Base-by-base conservation (phyloP, 345 rosid species). In the Mercurialis annua region DNA sequence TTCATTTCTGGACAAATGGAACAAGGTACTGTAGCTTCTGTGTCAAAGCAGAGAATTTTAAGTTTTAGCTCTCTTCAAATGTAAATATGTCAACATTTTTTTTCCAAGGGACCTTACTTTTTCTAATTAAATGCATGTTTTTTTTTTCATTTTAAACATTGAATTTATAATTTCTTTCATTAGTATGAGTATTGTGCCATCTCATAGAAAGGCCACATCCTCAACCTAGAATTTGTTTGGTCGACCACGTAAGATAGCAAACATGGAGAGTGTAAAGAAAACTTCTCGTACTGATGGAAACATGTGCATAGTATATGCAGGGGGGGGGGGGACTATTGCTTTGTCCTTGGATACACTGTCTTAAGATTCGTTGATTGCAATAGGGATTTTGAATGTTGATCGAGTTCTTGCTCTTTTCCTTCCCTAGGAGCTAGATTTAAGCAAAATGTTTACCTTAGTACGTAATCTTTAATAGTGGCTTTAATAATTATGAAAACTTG, bases 1-100 rank as follows among this genome's bases (percentile, higher is more conserved):
- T 54, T n/a, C 30, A 26, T 71, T 27, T 48, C 57, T 55, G 55
- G 52, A 55, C 64, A 62, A 62, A 60, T 79, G 81, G 75, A 71
- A 70, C 76, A 49, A 59, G 72, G 80, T 79, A 77, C 52, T 66
- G 40, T 30, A 20, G 11, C 46, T 65, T 69, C 58, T 59, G 17
- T 50, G 17, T n/a, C 18, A n/a, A 31, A n/a, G n/a, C n/a, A n/a
- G n/a, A n/a, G n/a, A n/a, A n/a, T n/a, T n/a, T n/a, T n/a, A n/a
- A n/a, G n/a, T n/a, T n/a, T n/a, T n/a, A n/a, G n/a, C n/a, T n/a
- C n/a, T n/a, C n/a, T 42, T 40, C 29, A 40, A 40, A 23, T 38
- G 12, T 40, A n/a, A 30, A 31, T 11, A 10, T 58, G 44, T 11
- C 8, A 24, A 49, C 10, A 16, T n/a, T 20, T 18, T 57, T 57